A percentile compares a stretch with the other conserved stretches of the same genome.
These are phyloP conservation scores for Acephala macrosclerotiorum DNA, from an alignment of 2,329 filamentous ascomycete genomes.

Conservation along the genomic window DNA sequence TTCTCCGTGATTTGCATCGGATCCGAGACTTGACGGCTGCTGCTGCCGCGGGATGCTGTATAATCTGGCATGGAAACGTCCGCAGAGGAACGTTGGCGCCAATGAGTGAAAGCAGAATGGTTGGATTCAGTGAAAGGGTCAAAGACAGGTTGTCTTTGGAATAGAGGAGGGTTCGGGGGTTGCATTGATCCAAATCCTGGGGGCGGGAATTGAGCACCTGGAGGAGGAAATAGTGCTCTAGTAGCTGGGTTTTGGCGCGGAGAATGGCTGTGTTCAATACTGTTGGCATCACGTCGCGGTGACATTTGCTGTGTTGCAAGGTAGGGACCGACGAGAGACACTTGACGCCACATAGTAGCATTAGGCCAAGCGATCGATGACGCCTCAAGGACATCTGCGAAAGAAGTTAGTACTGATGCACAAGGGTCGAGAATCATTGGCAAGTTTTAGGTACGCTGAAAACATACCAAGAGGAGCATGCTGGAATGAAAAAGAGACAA, in stretches of 20 bases:
- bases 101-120: constrained; percentile 32
- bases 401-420: not conserved
- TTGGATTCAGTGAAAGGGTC: constrained; percentile 52
- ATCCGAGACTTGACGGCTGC: constrained; percentile 44
- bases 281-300: constrained; percentile 51
- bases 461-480: constrained; percentile 76
- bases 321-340: constrained; percentile 47
- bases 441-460: not conserved
- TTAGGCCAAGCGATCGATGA: constrained; percentile 84
- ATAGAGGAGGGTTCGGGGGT: constrained; percentile 32
- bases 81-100: constrained; percentile 47
- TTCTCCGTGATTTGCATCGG: constrained; percentile 37
- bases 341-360: constrained; percentile 69
- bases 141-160: constrained; percentile 42
- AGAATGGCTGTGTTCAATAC: constrained; percentile 69
- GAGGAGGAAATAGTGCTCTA: constrained; percentile 34
- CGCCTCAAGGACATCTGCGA: constrained; percentile 72
- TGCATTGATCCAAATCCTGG: constrained; percentile 42
- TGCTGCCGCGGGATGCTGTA: constrained; percentile 43
- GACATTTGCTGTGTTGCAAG: constrained; percentile 34
- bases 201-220: constrained; percentile 35
- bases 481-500: constrained; percentile 83
- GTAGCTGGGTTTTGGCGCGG: constrained; percentile 52
- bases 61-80: constrained; percentile 59
- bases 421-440: constrained; percentile 14